Percentiles rank a stretch among this genome's conserved stretches.
Evolutionary conservation across 1,139 yeast genomes (phyloP).

Genomic region (Hansenula sp.): DNA sequence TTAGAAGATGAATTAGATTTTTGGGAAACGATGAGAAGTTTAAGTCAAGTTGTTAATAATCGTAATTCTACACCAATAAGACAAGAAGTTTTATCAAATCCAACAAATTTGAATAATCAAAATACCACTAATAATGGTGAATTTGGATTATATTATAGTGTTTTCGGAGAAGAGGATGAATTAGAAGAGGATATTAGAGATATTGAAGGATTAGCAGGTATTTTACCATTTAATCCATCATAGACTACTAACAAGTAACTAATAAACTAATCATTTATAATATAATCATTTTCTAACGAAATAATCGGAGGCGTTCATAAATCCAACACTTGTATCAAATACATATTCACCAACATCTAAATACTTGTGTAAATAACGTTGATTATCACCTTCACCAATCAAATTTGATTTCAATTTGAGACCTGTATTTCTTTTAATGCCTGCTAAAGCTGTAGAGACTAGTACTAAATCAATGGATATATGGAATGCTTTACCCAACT

Average conservation of each 20-base stretch:
- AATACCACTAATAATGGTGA: constrained; percentile 1
- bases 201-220: constrained; percentile 18
- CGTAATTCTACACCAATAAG: constrained; percentile 9
- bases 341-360: constrained; percentile 83
- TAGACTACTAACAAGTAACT: too few species aligned
- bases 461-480: constrained; percentile 69
- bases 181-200: constrained; percentile 19
- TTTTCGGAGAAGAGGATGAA: constrained; percentile 14
- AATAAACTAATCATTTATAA: too few species aligned
- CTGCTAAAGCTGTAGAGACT: constrained; percentile 82
- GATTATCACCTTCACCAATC: constrained; percentile 45
- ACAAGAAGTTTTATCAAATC: too few species aligned
- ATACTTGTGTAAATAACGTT: constrained; percentile 60
- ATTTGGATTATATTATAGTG: constrained; percentile 7
- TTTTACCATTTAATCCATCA: constrained; percentile 25
- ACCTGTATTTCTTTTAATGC: constrained; percentile 86
- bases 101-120: background rate
- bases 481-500: constrained; percentile 64
- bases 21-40: constrained; percentile 65
- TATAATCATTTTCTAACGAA: constrained; percentile 52
- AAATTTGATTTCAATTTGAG: constrained; percentile 46
- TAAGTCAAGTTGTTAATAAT: constrained; percentile 33
- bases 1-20: constrained; percentile 56
- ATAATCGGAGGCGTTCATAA: constrained; percentile 68
- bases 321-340: constrained; percentile 69